These are phyloP conservation scores for Cercospora sp. DNA, from an alignment of 2,329 filamentous ascomycete genomes.

Conservation along the genomic window DNA sequence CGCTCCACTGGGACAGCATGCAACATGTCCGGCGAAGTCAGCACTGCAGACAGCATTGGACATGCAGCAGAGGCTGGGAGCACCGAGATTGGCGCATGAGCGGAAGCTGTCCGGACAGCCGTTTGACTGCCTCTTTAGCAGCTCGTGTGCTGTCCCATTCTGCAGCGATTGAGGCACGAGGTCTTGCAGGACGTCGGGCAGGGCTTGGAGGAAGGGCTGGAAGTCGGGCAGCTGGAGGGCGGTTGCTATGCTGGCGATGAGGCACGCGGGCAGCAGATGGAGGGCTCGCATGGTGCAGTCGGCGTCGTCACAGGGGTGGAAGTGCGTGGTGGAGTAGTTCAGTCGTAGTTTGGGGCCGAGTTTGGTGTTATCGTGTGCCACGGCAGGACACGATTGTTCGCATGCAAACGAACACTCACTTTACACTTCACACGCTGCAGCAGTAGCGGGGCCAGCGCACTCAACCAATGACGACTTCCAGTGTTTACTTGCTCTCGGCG, in stretches of 20 bases:
- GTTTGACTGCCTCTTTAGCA: slow-evolving; percentile 40
- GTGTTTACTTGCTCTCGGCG: not conserved
- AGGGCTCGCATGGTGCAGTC: slow-evolving; percentile 24
- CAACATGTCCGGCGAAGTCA: slow-evolving; percentile 58
- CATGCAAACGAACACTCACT: not conserved
- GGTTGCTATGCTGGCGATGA: slow-evolving; percentile 21
- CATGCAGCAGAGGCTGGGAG: slow-evolving; percentile 57
- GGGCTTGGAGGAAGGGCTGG: slow-evolving; percentile 36
- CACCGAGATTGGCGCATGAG: slow-evolving; percentile 54
- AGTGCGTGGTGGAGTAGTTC: not conserved
- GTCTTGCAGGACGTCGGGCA: slow-evolving; percentile 30
- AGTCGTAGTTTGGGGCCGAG: not conserved
- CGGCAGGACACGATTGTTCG: not conserved
- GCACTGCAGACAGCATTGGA: slow-evolving; percentile 55
- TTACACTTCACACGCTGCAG: not conserved
- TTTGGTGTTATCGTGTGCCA: not conserved
- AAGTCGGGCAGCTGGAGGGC: slow-evolving; percentile 33
- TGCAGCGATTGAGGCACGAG: slow-evolving; percentile 23
- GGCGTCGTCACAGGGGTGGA: not conserved
- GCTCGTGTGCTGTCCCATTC: slow-evolving; percentile 30
- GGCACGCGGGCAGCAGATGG: slow-evolving; percentile 21
- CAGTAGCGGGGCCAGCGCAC: not conserved
- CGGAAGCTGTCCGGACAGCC: slow-evolving; percentile 55
- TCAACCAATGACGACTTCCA: slow-evolving; percentile 5
- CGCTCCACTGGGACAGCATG: slow-evolving; percentile 60